Base-by-base conservation (phyloP, 2,329 filamentous ascomycete genomes). In the Graphiopsis chlorocephala region DNA sequence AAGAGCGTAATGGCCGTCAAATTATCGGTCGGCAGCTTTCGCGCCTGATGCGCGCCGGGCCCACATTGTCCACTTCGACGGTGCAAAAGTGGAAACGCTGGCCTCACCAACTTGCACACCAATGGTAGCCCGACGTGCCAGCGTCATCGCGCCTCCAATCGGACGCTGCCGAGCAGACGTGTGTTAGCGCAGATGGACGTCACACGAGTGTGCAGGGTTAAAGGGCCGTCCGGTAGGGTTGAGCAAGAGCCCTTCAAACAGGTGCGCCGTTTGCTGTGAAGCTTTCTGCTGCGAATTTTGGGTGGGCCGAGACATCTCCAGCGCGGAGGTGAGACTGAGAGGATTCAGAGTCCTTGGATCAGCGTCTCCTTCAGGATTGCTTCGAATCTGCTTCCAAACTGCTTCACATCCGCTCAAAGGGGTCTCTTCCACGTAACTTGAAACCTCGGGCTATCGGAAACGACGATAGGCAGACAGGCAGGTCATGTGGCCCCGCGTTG, bases 81-180 rank as follows among this genome's bases (percentile, higher is more conserved):
- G 31, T 53, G 60, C 48, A 62, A 62, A 62, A 62, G 60, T 62
- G 60, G 60, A 62, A 55, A 58, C 60, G 48, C 48, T 62, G 48
- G 45, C 33, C 55, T 58, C 35, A 38, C 55, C 55, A 45, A 45
- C 53, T 29, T 31, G 23, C 20, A 31, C 53, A 20, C 28, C 53
- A 56, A 53, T 29, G 28, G 50, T 29, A 53, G 50, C 29, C 50
- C 17, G 50, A 17, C n/a, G 26, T 28, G 50, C 47, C 26, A 53
- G 26, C 38, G 26, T 28, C 50, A 53, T 29, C 50, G 17, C 17
- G 29, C 55, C 28, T 35, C 60, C 60, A 53, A 62, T 62, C 60
- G 60, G 60, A 62, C 60, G 15, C 25, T 35, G 23, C 60, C 60
- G 60, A 38, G 26, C n/a, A n/a, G 14, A 62, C 33, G 33, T 62